A percentile compares a stretch with the other conserved stretches of the same genome.
phyloP scores from a whole-genome alignment of 2,329 filamentous ascomycete genomes.

The Fusarium clavum region DNA sequence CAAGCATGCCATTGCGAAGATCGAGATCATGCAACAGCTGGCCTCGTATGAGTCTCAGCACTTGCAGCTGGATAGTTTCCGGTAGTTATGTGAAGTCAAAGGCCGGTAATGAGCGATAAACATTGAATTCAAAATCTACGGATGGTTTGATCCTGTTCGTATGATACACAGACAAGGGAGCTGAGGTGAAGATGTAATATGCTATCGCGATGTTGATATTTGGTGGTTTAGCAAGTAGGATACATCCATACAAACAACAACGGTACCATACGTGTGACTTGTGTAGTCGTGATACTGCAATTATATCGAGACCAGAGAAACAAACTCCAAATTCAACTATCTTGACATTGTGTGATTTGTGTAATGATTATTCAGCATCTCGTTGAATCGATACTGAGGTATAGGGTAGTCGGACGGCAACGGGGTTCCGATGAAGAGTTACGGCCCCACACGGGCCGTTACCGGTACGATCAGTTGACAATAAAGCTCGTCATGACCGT shows the following conservation, averaged over 20 bases:
- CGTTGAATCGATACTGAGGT: background rate
- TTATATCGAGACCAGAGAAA: background rate
- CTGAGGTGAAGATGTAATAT: background rate
- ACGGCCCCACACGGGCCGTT: constrained; percentile 4
- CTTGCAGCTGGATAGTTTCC: background rate
- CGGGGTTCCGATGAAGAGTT: background rate
- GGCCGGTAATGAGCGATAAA: background rate
- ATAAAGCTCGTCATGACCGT: background rate
- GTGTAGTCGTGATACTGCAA: background rate
- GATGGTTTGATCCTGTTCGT: background rate
- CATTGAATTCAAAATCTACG: too few relatives aligned
- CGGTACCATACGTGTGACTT: background rate
- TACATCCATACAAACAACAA: background rate
- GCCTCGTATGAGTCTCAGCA: background rate
- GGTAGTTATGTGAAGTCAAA: background rate
- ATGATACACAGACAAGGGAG: background rate
- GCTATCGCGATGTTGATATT: background rate
- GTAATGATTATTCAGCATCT: background rate
- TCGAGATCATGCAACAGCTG: constrained; percentile 21
- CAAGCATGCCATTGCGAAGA: constrained; percentile 21
- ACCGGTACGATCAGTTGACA: background rate
- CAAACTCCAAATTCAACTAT: background rate
- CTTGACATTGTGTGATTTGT: background rate
- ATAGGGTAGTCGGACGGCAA: background rate
- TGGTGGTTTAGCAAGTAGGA: background rate